Evolutionary conservation across 129 eudicot genomes (phyloP).

Genomic region (Flaveria robusta): DNA sequence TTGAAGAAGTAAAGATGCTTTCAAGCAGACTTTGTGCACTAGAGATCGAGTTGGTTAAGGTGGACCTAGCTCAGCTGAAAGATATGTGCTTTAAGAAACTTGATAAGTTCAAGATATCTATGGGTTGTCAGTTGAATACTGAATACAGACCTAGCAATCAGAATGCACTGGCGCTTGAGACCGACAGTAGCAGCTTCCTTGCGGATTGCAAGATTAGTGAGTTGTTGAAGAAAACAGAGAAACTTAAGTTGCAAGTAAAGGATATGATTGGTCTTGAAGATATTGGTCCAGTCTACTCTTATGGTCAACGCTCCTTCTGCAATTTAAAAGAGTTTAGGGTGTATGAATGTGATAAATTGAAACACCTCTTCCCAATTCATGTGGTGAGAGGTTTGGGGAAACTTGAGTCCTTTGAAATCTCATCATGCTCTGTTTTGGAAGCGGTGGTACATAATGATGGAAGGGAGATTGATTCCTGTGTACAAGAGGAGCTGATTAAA

Average conservation of each 20-base stretch:
- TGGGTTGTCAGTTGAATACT: not conserved
- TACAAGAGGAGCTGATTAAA: no score
- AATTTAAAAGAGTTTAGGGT: no score
- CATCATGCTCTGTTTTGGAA: no score
- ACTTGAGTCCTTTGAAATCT: no score
- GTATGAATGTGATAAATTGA: no score
- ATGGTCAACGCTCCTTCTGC: no score
- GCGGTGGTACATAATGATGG: not conserved
- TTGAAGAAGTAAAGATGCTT: not conserved
- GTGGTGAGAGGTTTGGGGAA: no score
- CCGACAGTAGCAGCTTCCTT: not conserved
- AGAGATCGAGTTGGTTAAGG: not conserved
- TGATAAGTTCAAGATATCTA: constrained; percentile 6
- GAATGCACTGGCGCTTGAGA: not conserved
- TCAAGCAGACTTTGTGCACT: not conserved
- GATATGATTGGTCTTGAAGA: no score
- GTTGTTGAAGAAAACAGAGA: not conserved
- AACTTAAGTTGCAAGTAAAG: no score
- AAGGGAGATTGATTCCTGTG: no score
- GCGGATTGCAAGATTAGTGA: not conserved
- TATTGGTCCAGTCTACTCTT: no score
- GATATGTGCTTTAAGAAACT: not conserved
- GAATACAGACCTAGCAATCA: rapidly evolving
- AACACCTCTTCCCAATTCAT: no score
- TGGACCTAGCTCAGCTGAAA: not conserved